Evolutionary conservation across 345 rosid genomes (phyloP).

Genomic region (Pugionium dolabratum): DNA sequence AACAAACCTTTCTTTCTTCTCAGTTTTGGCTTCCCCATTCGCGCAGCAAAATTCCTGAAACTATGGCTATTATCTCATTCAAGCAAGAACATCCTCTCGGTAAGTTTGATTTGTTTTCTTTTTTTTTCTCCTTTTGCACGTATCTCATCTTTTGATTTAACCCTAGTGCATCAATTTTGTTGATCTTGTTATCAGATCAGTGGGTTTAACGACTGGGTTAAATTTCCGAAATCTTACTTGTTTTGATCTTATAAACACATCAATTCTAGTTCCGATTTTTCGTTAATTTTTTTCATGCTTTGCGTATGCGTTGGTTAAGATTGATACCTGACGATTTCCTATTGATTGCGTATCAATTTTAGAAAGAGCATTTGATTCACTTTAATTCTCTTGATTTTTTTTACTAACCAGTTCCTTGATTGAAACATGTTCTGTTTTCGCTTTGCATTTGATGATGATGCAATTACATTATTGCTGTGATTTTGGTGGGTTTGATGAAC

Average conservation of each 20-base stretch:
- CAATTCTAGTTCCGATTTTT: too few relatives aligned
- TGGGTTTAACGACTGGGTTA: not conserved
- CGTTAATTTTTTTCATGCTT: not conserved
- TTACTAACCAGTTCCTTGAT: too few relatives aligned
- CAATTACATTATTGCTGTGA: too few relatives aligned
- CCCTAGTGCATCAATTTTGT: not conserved
- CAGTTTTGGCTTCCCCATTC: not conserved
- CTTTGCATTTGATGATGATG: not conserved
- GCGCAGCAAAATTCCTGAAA: conserved; percentile 24
- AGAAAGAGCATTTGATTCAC: too few relatives aligned
- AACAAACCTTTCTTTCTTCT: not conserved
- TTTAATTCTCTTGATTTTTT: too few relatives aligned
- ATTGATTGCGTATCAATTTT: not conserved
- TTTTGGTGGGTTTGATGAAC: too few relatives aligned
- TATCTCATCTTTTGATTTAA: conserved; percentile 2
- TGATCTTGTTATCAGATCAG: not conserved
- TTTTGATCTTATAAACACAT: not conserved
- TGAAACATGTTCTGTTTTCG: not conserved
- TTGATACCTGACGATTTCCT: not conserved
- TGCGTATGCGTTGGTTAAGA: not conserved
- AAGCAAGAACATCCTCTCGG: conserved; percentile 95
- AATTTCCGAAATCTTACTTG: not conserved
- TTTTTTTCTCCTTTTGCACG: not conserved
- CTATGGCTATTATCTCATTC: conserved; percentile 80
- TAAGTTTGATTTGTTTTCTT: conserved; percentile 32